Evolutionary conservation across 805 yeast species (phyloP).

Genomic region (Candida morakotiae): DNA sequence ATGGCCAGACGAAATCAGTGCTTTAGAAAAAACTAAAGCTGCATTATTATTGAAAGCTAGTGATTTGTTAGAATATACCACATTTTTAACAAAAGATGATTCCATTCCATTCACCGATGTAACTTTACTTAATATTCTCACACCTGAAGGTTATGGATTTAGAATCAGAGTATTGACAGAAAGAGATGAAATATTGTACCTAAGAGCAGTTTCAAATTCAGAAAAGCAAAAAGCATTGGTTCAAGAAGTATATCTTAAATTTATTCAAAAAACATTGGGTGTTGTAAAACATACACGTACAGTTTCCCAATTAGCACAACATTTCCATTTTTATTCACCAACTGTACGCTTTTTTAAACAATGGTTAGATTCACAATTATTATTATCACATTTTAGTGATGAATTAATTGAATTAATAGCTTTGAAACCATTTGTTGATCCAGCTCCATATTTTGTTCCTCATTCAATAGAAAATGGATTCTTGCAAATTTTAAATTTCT

Average conservation of each 20-base stretch:
- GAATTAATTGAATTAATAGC: slow-evolving; percentile 82
- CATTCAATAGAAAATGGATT: slow-evolving; percentile 79
- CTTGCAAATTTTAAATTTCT: slow-evolving; percentile 62
- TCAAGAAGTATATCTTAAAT: slow-evolving; percentile 60
- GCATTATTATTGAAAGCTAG: slow-evolving; percentile 76
- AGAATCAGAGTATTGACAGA: slow-evolving; percentile 73
- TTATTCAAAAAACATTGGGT: slow-evolving; percentile 62
- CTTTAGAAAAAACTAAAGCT: slow-evolving; percentile 84
- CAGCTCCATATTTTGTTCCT: slow-evolving; percentile 81
- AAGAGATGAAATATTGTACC: slow-evolving; percentile 71
- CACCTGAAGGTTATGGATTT: slow-evolving; percentile 92
- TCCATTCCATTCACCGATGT: slow-evolving; percentile 63
- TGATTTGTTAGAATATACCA: slow-evolving; percentile 44
- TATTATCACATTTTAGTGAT: slow-evolving; percentile 68
- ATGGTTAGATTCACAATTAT: slow-evolving; percentile 84
- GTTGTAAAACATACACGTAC: slow-evolving; percentile 79
- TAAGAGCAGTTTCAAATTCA: slow-evolving; percentile 62
- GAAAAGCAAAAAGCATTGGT: slow-evolving; percentile 56
- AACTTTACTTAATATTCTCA: slow-evolving; percentile 56
- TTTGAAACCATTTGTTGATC: slow-evolving; percentile 78
- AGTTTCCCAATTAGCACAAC: slow-evolving; percentile 63
- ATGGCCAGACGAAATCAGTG: slow-evolving; percentile 92
- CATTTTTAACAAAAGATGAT: slow-evolving; percentile 62
- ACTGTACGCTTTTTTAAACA: slow-evolving; percentile 80
- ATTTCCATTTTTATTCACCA: slow-evolving; percentile 70